Conservation (phyloP, 257 asterid species). For the Ehretia macrophylla region DNA sequence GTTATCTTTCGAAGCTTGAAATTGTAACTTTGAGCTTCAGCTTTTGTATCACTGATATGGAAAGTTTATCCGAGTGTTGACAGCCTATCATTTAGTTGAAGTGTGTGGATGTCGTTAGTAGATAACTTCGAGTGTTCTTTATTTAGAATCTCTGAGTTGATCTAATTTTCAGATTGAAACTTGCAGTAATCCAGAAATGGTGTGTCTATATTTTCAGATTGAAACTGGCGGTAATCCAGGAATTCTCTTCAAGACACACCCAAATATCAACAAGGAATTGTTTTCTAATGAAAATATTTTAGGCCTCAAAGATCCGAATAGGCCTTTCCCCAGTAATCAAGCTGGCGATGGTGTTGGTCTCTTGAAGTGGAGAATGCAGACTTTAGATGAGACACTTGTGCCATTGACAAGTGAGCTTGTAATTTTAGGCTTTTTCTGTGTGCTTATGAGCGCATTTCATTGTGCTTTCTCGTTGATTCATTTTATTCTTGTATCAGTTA, state of each 20-base stretch:
- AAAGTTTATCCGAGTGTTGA: no score
- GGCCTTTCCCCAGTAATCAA: constrained; percentile 80
- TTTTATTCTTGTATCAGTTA: constrained; percentile 43
- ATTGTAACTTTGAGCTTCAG: no score
- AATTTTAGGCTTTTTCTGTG: constrained; percentile 1
- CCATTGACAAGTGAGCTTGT: constrained; percentile 76
- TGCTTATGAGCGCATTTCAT: neutral
- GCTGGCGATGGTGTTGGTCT: constrained; percentile 79
- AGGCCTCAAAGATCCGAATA: constrained; percentile 74
- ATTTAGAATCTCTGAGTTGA: no score
- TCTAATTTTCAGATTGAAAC: no score
- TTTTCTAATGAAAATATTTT: constrained; percentile 72
- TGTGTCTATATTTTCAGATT: constrained; percentile 36
- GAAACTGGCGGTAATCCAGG: constrained; percentile 80
- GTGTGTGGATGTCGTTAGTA: no score
- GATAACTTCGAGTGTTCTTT: no score
- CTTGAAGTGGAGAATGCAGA: constrained; percentile 95
- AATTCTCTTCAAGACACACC: constrained; percentile 83
- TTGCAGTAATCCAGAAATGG: no score
- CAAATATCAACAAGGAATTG: constrained; percentile 83
- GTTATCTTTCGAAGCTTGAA: no score
- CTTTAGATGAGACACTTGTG: constrained; percentile 73
- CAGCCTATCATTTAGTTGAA: no score
- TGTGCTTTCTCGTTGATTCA: constrained; percentile 6
- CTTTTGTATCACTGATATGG: no score